phyloP scores from a whole-genome alignment of 108 stramenopile genomes.

The Epithemia pelagica region DNA sequence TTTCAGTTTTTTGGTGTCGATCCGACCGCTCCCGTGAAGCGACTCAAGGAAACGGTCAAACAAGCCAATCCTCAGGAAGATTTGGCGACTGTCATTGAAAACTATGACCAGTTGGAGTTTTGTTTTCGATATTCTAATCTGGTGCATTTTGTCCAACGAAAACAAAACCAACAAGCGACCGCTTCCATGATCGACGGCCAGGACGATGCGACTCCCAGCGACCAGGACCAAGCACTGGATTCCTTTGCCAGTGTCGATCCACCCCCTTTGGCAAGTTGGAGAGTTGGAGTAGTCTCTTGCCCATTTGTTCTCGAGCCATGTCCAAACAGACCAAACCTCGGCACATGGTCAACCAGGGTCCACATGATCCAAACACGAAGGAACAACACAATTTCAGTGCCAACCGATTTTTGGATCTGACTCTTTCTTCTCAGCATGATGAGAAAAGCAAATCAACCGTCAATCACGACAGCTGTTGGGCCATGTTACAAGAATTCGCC shows the following conservation, averaged over 20 bases:
- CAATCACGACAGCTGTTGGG: conserved; percentile 15
- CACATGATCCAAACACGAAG: too few species aligned
- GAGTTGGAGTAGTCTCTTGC: too few species aligned
- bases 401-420: conserved; percentile 21
- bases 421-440: conserved; percentile 3
- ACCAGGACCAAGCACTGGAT: too few species aligned
- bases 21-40: conserved; percentile 1
- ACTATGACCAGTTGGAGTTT: conserved; percentile 29
- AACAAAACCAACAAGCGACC: neutral
- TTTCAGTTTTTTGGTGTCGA: conserved; percentile 29
- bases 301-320: too few species aligned
- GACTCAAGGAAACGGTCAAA: conserved; percentile 22
- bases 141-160: conserved; percentile 19
- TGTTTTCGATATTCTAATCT: conserved; percentile 26
- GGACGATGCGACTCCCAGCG: too few species aligned
- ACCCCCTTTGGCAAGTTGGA: too few species aligned
- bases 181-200: too few species aligned
- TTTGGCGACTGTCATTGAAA: conserved; percentile 17
- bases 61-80: conserved; percentile 25
- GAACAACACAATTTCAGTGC: neutral
- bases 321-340: too few species aligned
- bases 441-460: neutral
- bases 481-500: conserved; percentile 12
- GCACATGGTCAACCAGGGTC: too few species aligned
- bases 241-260: too few species aligned